Percentiles rank a stretch among this genome's conserved stretches.
These are phyloP conservation scores for Phytophthora fragariae DNA, from an alignment of 352 stramenopile species.

Conservation along the genomic window DNA sequence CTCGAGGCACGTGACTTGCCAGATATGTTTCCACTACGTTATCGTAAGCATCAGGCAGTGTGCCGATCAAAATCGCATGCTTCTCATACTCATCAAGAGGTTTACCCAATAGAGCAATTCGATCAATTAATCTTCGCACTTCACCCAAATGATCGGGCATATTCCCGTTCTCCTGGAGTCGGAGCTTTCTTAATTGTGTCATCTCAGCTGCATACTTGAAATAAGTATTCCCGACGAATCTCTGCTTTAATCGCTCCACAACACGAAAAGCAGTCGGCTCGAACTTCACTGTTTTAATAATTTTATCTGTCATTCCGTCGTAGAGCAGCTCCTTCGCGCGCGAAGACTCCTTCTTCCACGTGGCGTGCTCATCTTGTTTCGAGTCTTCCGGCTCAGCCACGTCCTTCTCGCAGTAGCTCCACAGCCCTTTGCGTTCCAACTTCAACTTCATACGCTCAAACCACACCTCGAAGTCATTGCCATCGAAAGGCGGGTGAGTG, in stretches of 20 bases:
- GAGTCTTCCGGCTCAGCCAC: not conserved
- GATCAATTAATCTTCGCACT: conserved; percentile 15
- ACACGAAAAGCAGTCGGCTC: conserved; percentile 4
- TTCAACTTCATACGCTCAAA: conserved; percentile 12
- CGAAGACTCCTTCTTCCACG: not conserved
- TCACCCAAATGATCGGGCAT: conserved; percentile 23
- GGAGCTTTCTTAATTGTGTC: conserved; percentile 13
- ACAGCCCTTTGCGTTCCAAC: conserved; percentile 8
- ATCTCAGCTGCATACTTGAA: conserved; percentile 24
- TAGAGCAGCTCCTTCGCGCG: conserved; percentile 16
- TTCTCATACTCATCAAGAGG: conserved; percentile 23
- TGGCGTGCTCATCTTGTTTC: conserved; percentile 1
- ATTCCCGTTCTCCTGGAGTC: conserved; percentile 1
- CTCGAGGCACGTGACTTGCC: conserved; percentile 6
- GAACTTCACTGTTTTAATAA: conserved; percentile 26
- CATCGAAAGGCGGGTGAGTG: conserved; percentile 5
- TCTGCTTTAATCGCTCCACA: conserved; percentile 15
- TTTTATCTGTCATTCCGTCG: conserved; percentile 18
- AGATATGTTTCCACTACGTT: conserved; percentile 26
- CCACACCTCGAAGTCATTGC: conserved; percentile 22
- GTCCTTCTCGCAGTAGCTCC: conserved; percentile 15
- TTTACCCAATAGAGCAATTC: conserved; percentile 10
- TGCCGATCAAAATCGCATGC: conserved; percentile 22
- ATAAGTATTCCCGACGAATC: conserved; percentile 17
- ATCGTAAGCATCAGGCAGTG: conserved; percentile 5